phyloP scores from a whole-genome alignment of 2,329 filamentous ascomycete genomes.

The Karstenula rhodostoma region DNA sequence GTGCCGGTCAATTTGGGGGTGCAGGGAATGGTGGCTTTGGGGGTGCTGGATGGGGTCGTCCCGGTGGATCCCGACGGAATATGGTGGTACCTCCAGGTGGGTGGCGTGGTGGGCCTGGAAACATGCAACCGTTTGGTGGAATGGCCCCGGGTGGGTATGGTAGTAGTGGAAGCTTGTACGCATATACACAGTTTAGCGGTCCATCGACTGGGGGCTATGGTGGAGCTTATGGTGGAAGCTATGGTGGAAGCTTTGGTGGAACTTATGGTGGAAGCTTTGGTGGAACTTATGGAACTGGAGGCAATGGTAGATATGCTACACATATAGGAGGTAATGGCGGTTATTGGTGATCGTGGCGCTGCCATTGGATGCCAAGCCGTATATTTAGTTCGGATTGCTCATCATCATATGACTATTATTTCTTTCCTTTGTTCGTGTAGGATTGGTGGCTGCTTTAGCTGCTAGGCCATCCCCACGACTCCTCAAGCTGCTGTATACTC shows the following conservation, averaged over 20 bases:
- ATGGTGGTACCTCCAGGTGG: not conserved
- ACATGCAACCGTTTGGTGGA: not conserved
- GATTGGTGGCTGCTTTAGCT: conserved; percentile 17
- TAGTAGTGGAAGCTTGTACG: not conserved
- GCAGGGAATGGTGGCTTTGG: conserved; percentile 1
- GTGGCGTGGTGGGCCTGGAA: not conserved
- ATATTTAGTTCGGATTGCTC: not conserved
- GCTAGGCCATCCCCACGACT: conserved; percentile 44
- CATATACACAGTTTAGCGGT: too few relatives aligned
- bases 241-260: too few relatives aligned
- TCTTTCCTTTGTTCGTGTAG: not conserved
- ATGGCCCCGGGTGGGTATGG: not conserved
- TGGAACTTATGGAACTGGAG: too few relatives aligned
- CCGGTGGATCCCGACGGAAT: not conserved
- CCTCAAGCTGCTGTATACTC: conserved; percentile 42
- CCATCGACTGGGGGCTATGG: too few relatives aligned
- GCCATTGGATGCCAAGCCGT: not conserved
- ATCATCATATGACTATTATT: not conserved
- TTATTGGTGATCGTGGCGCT: not conserved
- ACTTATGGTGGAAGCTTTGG: too few relatives aligned
- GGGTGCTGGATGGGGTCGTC: not conserved
- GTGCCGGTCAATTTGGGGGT: not conserved
- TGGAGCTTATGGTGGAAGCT: too few relatives aligned
- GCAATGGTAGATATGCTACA: too few relatives aligned
- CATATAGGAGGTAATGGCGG: too few relatives aligned